Evolutionary conservation across 306 rosid genomes (phyloP), one percentile per base, ranked within the genome.

Genomic region (Rosa rugosa): DNA sequence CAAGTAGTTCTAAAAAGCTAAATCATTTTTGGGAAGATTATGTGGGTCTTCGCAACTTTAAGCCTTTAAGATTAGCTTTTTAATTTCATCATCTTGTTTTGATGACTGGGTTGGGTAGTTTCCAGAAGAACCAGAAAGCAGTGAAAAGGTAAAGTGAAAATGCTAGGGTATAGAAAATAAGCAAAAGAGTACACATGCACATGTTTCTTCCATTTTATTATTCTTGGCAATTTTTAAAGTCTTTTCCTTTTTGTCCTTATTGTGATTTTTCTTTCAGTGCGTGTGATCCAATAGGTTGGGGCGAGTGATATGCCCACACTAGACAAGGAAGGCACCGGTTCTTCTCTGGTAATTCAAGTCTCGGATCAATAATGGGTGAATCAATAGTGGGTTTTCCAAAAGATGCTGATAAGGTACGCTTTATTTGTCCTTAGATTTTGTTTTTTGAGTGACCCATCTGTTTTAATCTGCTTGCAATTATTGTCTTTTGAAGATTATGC

Each of bases 331-430:
- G 78, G 79, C 59, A 77, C 76, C 14, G 79, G 77, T 79, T 57
- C 75, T 79, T 59, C 78, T 80, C 59, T 68, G 47, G 72, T n/a
- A 72, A 78, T 73, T 87, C 76, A 41, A 63, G 50, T 75, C 59
- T 72, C 38, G 41, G 31, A 34, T 72, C 77, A 67, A 73, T 72
- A 76, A 80, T 84, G 87, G 94, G 92, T 71, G 94, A 94, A 87
- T 87, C 91, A 69, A 62, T 80, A 40, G 85, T 86, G 27, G 90
- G 81, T 84, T 83, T 80, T 77, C 85, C 83, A 42, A 73, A 62
- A 40, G 75, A 60, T 79, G 87, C 83, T 79, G 90, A 82, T 82
- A 89, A 84, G 99, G 98, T 92, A 84, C 80, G 44, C 69, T 64
- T 76, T 27, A 27, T 27, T 81, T 69, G 13, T 85, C 85, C 62